Conservation (phyloP, 139 green algal genomes). For the Pleodorina starrii region DNA sequence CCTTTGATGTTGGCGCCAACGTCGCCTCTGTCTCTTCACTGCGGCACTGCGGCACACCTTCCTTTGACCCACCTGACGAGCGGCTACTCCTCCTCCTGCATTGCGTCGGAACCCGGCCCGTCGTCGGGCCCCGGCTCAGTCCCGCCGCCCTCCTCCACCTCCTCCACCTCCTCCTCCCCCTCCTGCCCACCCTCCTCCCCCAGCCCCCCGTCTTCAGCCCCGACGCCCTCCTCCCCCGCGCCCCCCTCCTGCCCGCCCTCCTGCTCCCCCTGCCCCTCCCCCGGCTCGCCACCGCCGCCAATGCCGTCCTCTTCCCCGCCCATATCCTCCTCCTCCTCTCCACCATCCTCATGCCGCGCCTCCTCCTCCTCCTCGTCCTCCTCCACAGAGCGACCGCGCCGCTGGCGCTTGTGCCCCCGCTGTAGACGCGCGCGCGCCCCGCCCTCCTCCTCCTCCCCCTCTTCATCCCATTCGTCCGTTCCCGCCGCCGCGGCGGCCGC, state of each 20-base stretch:
- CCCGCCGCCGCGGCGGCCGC: background rate
- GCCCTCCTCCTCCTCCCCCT: conserved; percentile 4
- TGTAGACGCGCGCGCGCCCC: background rate
- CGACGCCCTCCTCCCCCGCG: background rate
- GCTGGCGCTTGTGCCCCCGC: background rate
- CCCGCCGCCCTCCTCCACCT: too few relatives aligned
- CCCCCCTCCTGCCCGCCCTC: too few relatives aligned
- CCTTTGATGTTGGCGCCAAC: too few relatives aligned
- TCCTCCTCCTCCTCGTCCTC: background rate
- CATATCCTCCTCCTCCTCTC: background rate
- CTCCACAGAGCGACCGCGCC: background rate
- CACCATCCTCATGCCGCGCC: background rate
- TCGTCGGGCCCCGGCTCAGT: too few relatives aligned
- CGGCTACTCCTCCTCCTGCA: too few relatives aligned
- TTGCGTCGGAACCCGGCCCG: too few relatives aligned
- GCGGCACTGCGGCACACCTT: too few relatives aligned
- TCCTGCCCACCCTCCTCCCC: background rate
- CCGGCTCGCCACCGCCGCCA: background rate
- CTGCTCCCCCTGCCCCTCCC: background rate
- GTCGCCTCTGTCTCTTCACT: too few relatives aligned
- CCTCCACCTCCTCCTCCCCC: background rate
- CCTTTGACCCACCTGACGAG: too few relatives aligned
- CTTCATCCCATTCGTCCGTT: background rate
- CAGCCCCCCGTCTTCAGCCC: background rate
- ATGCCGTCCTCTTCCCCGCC: background rate